Base-by-base conservation (phyloP, 495 filamentous ascomycete genomes). In the Penicillium simplicissimum region DNA sequence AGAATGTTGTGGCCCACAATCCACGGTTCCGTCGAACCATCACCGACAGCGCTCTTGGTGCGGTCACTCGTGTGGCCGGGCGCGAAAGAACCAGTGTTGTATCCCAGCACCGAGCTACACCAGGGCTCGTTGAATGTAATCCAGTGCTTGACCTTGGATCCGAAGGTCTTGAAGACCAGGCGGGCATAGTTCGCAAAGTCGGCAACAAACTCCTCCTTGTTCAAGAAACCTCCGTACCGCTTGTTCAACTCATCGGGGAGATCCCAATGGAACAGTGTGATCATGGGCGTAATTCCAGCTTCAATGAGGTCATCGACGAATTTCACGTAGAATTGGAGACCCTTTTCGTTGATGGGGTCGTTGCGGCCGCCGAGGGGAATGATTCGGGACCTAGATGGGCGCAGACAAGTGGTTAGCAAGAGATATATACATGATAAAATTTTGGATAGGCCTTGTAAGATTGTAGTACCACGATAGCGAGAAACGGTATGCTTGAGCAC, bases 401-500 rank as follows among this genome's bases (percentile, higher is more conserved):
- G 10, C 4, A 52, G 33, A 25, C 23, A 42, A 42, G 35, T 15
- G 51, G 25, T 35, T 37, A 34, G 23, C 51, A 37, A 53, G 36
- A 15, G 33, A 19, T 53, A 19, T 31, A 1, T 8, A 23, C 17
- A n/a, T n/a, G n/a, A n/a, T n/a, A n/a, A n/a, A n/a, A n/a, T 21
- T 8, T 4, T 9, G 23, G 5, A 48, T 9, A 4, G 17, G 31
- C 2, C 21, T 36, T 17, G 35, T 21, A 49, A 17, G 35, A 7
- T 25, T 55, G 36, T 55, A 85, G 36, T 55, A 85, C 90, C 89
- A 92, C 43, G 88, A 87, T 55, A 92, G 74, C 33, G 89, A 92
- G 73, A 93, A 93, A 60, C 88, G 87, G 74, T 91, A 91, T 34
- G 82, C 81, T 59, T 80, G 81, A 53, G 87, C 85, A 47, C 85